Base-by-base conservation (phyloP, 2,329 filamentous ascomycete genomes). In the Talaromyces sp. region DNA sequence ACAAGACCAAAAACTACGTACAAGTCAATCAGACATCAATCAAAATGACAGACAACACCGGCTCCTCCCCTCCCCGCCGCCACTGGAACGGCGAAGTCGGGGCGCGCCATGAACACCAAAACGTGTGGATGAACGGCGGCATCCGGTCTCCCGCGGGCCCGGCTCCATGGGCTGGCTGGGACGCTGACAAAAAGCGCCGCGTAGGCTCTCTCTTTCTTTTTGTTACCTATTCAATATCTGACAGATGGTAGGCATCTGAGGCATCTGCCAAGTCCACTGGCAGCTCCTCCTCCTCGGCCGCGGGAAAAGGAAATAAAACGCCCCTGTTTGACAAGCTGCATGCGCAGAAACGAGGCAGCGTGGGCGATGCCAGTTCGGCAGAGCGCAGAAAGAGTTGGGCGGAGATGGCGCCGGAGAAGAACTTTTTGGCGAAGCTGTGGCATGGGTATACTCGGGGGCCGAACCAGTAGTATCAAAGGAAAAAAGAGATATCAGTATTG, bases 371-470 rank as follows among this genome's bases (percentile, higher is more conserved):
- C 6, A 25, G 7, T 2, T 19, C 69, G 7, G 72, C 70, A 2
- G 70, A 80, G 53, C 69, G 77, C 36, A 68, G 73, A 25, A 80
- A 76, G 63, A 82, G 77, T 69, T 72, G 72, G 57, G 80, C 82
- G n/a, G 77, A 80, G 71, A 68, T 70, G 58, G 69, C 73, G 9
- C 66, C 71, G 30, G 67, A 71, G 52, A 60, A 69, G 0, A 77
- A 77, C 0, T 70, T 78, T 55, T 70, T 79, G 39, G 69, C 70
- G 2, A 72, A 71, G 62, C 71, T 72, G 73, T 80, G 78, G 78
- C 66, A 78, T 64, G 72, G 67, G n/a, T 76, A 75, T 68, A 75
- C 70, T 59, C 67, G 72, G 62, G 70, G 71, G 55, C 63, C 57
- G 52, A 58, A 30, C 8, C 3, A 53, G 49, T 53, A 9, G 28